These are phyloP conservation scores for Sclerotinia nivalis DNA, from an alignment of 2,329 filamentous ascomycete species.

Conservation along the genomic window DNA sequence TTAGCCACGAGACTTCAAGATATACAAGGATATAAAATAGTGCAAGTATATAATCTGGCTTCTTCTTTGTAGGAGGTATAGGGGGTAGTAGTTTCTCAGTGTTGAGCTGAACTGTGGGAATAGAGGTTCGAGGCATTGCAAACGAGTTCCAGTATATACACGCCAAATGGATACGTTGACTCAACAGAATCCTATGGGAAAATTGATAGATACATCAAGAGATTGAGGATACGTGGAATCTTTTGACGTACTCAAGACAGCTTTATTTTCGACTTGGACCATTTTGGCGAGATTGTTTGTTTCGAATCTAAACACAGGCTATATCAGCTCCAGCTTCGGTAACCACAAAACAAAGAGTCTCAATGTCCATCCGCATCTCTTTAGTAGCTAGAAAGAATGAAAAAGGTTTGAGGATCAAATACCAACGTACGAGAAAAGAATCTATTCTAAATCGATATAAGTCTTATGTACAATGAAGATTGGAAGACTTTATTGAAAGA, in stretches of 20 bases:
- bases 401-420: not conserved
- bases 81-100: constrained; percentile 21
- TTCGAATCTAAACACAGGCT: constrained; percentile 22
- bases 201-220: not conserved
- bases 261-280: constrained; percentile 63
- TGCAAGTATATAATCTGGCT: constrained; percentile 45
- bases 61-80: constrained; percentile 9
- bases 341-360: constrained; percentile 21
- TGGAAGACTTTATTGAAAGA: not conserved
- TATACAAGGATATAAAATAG: constrained; percentile 56
- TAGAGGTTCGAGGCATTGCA: constrained; percentile 19
- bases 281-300: constrained; percentile 48
- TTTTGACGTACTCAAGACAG: constrained; percentile 60
- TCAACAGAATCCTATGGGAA: not conserved
- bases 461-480: constrained; percentile 13
- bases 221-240: constrained; percentile 39
- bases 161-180: constrained; percentile 12
- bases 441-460: not conserved
- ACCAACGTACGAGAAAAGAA: constrained; percentile 10
- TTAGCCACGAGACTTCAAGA: constrained; percentile 61
- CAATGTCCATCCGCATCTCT: not conserved
- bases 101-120: constrained; percentile 23
- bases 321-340: constrained; percentile 29
- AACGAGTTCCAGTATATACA: not conserved
- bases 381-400: not conserved